A percentile compares a stretch with the other conserved stretches of the same genome.
These are phyloP conservation scores for Musa troglodytarum DNA, from an alignment of 176 grass and related monocot species.

Conservation along the genomic window DNA sequence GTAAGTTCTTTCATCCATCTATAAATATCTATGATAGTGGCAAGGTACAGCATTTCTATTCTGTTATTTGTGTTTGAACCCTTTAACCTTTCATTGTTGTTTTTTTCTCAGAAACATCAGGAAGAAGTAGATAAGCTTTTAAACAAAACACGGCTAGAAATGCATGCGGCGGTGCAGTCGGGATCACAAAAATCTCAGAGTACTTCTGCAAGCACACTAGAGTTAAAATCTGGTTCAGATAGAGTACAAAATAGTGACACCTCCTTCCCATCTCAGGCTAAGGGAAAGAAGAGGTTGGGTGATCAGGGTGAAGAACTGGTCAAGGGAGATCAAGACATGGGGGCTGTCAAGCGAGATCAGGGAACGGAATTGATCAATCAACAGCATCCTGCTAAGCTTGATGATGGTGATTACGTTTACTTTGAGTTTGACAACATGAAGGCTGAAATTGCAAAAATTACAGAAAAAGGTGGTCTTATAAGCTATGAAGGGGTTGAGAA, in stretches of 20 bases:
- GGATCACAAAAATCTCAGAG: conserved; percentile 58
- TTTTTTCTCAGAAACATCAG: conserved; percentile 59
- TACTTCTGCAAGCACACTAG: conserved; percentile 40
- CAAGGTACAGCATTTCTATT: neutral
- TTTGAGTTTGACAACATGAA: conserved; percentile 47
- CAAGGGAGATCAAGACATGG: conserved; percentile 50
- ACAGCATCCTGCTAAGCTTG: conserved; percentile 40
- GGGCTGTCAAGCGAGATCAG: conserved; percentile 32
- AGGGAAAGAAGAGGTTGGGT: conserved; percentile 81
- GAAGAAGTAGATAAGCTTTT: conserved; percentile 84
- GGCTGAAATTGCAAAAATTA: conserved; percentile 54
- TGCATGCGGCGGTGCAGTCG: conserved; percentile 77
- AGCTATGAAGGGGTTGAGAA: conserved; percentile 61
- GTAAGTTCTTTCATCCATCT: conserved; percentile 5
- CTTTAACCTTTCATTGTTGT: neutral
- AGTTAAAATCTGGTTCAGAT: conserved; percentile 46
- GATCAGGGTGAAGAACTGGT: conserved; percentile 43
- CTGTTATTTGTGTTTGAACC: neutral
- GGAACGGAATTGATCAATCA: conserved; percentile 2
- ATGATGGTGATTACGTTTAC: conserved; percentile 42
- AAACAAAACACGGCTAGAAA: conserved; percentile 67
- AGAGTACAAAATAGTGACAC: conserved; percentile 49
- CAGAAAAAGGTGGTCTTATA: conserved; percentile 62
- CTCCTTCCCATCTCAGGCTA: conserved; percentile 38
- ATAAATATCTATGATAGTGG: neutral